These are phyloP conservation scores for Ascochyta fabae DNA, from an alignment of 2,329 filamentous ascomycete genomes.

Conservation along the genomic window DNA sequence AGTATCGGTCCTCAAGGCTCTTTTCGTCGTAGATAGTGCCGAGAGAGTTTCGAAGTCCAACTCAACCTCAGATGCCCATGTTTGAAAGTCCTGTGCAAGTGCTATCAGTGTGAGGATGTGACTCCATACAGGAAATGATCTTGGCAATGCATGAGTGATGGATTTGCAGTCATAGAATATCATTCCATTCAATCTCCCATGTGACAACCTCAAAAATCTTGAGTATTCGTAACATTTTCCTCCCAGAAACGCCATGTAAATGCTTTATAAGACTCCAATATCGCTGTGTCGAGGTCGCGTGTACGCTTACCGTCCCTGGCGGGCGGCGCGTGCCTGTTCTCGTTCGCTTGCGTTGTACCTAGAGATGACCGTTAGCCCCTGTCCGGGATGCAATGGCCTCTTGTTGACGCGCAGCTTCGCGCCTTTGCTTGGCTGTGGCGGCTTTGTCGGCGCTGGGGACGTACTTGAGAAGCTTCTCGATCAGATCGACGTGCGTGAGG, in stretches of 20 bases:
- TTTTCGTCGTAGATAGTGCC: no score
- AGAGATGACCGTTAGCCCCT: conserved; percentile 29
- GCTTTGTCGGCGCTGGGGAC: conserved; percentile 28
- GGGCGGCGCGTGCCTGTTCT: conserved; percentile 41
- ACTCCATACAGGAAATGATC: neutral
- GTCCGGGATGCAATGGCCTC: conserved; percentile 6
- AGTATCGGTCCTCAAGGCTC: no score
- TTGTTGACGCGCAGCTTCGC: conserved; percentile 7
- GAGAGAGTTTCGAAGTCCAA: no score
- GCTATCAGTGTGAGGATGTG: no score
- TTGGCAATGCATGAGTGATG: neutral
- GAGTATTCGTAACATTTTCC: neutral
- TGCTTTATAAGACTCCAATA: conserved; percentile 22
- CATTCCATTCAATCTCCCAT: neutral
- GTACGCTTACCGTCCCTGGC: conserved; percentile 24
- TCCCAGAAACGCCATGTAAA: conserved; percentile 29
- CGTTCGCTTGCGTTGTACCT: conserved; percentile 48
- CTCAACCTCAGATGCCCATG: no score
- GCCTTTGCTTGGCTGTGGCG: conserved; percentile 10
- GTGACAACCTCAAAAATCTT: neutral
- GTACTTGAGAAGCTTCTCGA: conserved; percentile 85
- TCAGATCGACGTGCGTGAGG: conserved; percentile 98
- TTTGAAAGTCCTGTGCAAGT: no score
- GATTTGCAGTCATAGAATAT: neutral
- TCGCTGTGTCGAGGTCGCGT: conserved; percentile 3